Percentiles rank a stretch among this genome's conserved stretches.
Evolutionary conservation across 305 asterid genomes (phyloP).

Genomic region (Fraxinus dipetala): DNA sequence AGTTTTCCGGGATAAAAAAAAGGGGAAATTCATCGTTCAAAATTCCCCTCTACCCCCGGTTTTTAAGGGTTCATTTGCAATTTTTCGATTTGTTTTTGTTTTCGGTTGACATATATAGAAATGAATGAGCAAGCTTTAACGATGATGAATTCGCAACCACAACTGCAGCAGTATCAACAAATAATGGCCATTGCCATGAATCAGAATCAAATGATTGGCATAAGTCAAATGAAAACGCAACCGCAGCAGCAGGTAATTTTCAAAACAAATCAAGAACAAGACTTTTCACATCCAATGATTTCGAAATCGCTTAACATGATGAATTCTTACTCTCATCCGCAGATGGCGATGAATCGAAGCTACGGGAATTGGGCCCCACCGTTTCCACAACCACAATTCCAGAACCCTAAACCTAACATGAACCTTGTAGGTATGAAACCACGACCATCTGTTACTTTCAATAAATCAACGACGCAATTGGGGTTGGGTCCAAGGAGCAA

Average conservation of each 20-base stretch:
- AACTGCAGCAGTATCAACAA: not conserved
- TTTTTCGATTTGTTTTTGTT: not conserved
- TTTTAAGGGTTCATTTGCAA: not conserved
- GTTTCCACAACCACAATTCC: slow-evolving; percentile 21
- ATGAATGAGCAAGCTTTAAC: not conserved
- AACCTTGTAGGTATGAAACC: slow-evolving; percentile 7
- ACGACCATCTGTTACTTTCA: slow-evolving; percentile 20
- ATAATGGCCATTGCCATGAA: not conserved
- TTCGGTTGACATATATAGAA: not conserved
- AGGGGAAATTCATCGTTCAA: not conserved
- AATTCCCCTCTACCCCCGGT: too few species aligned
- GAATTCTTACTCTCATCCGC: not conserved
- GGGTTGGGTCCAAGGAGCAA: slow-evolving; percentile 38
- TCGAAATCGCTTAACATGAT: not conserved
- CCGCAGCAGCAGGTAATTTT: slow-evolving; percentile 28
- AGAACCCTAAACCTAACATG: slow-evolving; percentile 31
- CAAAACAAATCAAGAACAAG: not conserved
- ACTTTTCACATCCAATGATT: not conserved
- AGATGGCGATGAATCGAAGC: slow-evolving; percentile 17
- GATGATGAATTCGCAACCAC: not conserved
- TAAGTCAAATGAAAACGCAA: not conserved
- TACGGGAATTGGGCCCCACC: slow-evolving; percentile 42
- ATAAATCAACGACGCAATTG: not conserved
- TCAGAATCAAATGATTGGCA: not conserved
- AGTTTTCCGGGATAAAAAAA: not conserved